phyloP scores from a whole-genome alignment of 306 rosid species.

The Dalbergia cultrata region DNA sequence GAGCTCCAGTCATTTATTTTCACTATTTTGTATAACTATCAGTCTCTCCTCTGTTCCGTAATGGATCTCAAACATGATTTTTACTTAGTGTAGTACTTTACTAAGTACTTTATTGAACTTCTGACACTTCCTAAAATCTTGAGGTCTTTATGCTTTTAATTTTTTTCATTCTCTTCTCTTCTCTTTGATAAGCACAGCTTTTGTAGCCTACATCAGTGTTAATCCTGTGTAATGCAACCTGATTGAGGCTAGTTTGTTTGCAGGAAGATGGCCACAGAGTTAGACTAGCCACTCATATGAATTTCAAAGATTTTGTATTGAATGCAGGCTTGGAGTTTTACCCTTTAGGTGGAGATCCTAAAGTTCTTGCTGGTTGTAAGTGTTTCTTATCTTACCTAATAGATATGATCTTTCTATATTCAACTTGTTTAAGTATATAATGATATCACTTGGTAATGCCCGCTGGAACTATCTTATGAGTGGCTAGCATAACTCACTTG shows the following conservation, averaged over 20 bases:
- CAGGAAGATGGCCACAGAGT: constrained; percentile 93
- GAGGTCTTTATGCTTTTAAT: constrained; percentile 8
- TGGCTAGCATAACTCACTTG: too few relatives aligned
- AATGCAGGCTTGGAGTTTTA: constrained; percentile 89
- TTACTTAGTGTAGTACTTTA: not conserved
- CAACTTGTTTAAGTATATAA: constrained; percentile 30
- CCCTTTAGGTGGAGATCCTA: constrained; percentile 97
- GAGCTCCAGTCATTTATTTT: constrained; percentile 31
- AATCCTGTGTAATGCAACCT: constrained; percentile 37
- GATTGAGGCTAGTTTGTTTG: constrained; percentile 50
- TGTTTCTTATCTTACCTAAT: constrained; percentile 46
- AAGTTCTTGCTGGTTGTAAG: constrained; percentile 99
- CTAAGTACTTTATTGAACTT: constrained; percentile 9
- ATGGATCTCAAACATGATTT: constrained; percentile 20
- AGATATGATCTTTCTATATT: constrained; percentile 19
- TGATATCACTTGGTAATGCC: not conserved
- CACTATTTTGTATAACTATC: not conserved
- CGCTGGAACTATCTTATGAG: not conserved
- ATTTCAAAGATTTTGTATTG: constrained; percentile 90
- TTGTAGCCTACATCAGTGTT: constrained; percentile 17
- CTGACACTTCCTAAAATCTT: constrained; percentile 22
- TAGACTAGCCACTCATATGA: constrained; percentile 93
- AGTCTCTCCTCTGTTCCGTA: constrained; percentile 17
- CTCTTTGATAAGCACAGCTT: constrained; percentile 25
- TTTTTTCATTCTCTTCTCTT: constrained; percentile 34